Percentiles rank a stretch among this genome's conserved stretches.
phyloP scores from a whole-genome alignment of 495 filamentous ascomycete species.

The Annulohypoxylon maeteangense region DNA sequence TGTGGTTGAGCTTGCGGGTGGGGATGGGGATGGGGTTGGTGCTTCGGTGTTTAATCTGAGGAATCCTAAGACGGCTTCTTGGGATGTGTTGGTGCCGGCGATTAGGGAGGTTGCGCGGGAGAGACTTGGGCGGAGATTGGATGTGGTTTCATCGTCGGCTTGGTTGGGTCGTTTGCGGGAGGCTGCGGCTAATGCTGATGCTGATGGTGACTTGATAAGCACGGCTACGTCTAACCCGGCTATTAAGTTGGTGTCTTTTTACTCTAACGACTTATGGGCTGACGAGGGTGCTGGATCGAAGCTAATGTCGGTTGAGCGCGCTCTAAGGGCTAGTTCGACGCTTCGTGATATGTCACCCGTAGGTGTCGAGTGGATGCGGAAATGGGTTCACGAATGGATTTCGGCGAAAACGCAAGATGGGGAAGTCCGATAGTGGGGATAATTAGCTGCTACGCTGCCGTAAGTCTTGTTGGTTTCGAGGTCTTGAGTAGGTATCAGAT shows the following conservation, averaged over 20 bases:
- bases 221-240: constrained; percentile 17
- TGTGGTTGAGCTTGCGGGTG: constrained; percentile 16
- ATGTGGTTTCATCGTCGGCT: constrained; percentile 12
- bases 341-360: constrained; percentile 29
- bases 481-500: too few species aligned
- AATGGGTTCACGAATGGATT: constrained; percentile 44
- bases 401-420: neutral
- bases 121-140: neutral
- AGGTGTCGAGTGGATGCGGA: constrained; percentile 21
- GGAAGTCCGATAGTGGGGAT: neutral
- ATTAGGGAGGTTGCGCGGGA: neutral
- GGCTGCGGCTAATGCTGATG: neutral
- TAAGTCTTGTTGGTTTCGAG: neutral
- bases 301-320: constrained; percentile 13
- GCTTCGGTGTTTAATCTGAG: constrained; percentile 24
- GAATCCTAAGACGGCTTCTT: constrained; percentile 13
- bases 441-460: neutral
- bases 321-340: constrained; percentile 18
- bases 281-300: neutral
- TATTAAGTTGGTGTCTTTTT: constrained; percentile 20
- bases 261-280: constrained; percentile 25
- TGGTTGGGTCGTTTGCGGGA: constrained; percentile 18
- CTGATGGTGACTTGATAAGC: neutral
- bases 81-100: constrained; percentile 1
- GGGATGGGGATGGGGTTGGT: neutral